phyloP scores from a whole-genome alignment of 257 asterid genomes.

The Solanum pinnatisectum region DNA sequence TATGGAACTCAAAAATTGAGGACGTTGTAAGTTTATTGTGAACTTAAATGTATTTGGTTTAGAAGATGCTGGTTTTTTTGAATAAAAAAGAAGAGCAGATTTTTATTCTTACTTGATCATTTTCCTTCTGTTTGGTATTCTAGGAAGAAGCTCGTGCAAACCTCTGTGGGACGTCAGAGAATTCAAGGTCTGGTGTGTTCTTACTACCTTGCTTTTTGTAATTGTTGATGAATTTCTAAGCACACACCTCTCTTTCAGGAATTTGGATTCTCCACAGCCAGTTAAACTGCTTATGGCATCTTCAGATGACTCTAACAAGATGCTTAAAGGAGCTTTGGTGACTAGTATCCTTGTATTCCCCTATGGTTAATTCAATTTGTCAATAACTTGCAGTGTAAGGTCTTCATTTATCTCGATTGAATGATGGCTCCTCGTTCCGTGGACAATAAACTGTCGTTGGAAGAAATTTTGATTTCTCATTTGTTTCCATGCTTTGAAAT shows the following conservation, averaged over 20 bases:
- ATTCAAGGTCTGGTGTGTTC: slow-evolving; percentile 40
- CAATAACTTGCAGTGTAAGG: background rate
- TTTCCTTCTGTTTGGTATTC: slow-evolving; percentile 12
- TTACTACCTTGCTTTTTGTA: slow-evolving; percentile 3
- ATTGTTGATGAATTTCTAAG: slow-evolving; percentile 1
- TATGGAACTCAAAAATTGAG: slow-evolving; percentile 49
- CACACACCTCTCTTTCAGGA: slow-evolving; percentile 40
- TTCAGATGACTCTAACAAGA: slow-evolving; percentile 69
- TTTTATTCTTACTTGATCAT: background rate
- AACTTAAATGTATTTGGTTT: background rate
- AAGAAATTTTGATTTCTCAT: background rate
- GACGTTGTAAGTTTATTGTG: slow-evolving; percentile 37
- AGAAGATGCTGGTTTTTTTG: background rate
- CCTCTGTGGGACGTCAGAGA: slow-evolving; percentile 38
- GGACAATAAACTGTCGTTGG: background rate
- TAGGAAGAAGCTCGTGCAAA: slow-evolving; percentile 48
- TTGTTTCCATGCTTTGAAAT: background rate
- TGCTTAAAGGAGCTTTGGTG: slow-evolving; percentile 49
- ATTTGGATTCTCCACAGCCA: slow-evolving; percentile 47
- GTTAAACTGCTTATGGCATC: slow-evolving; percentile 61
- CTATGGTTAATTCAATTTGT: background rate
- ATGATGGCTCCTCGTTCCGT: background rate
- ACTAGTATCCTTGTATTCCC: slow-evolving; percentile 72
- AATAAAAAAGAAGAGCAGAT: background rate
- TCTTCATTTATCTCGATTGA: background rate